phyloP scores from a whole-genome alignment of 495 filamentous ascomycete species.

The Aspergillus taichungensis region DNA sequence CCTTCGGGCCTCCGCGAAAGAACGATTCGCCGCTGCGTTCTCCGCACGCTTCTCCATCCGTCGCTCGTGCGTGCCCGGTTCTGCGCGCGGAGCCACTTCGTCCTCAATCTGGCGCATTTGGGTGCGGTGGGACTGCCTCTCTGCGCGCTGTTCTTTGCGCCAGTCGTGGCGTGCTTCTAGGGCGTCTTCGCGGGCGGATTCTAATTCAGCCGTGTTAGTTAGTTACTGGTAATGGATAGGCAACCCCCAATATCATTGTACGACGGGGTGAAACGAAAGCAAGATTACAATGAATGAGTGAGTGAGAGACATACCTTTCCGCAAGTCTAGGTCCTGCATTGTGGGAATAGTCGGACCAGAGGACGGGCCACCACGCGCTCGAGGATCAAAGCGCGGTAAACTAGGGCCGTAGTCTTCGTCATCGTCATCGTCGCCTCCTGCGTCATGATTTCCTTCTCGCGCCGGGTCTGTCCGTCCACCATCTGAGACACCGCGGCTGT shows the following conservation, averaged over 20 bases:
- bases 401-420: conserved; percentile 69
- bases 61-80: conserved; percentile 75
- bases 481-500: background rate
- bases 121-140: conserved; percentile 34
- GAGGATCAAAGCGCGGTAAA: conserved; percentile 36
- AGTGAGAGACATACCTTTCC: conserved; percentile 40
- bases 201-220: conserved; percentile 17
- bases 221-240: background rate
- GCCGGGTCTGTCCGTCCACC: background rate
- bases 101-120: conserved; percentile 42
- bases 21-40: conserved; percentile 37
- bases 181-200: conserved; percentile 47
- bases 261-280: background rate
- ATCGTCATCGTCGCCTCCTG: conserved; percentile 29
- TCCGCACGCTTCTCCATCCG: conserved; percentile 75
- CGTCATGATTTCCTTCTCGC: conserved; percentile 4
- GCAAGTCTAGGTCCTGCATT: conserved; percentile 62
- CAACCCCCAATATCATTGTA: background rate
- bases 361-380: conserved; percentile 12
- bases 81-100: conserved; percentile 75
- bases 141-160: conserved; percentile 49
- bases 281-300: background rate
- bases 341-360: conserved; percentile 69
- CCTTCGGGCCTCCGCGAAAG: conserved; percentile 35
- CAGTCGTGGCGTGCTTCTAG: conserved; percentile 43